Percentiles rank a stretch among this genome's conserved stretches.
These are phyloP conservation scores for Paecilomyces formosus DNA, from an alignment of 2,329 filamentous ascomycete genomes.

Conservation along the genomic window DNA sequence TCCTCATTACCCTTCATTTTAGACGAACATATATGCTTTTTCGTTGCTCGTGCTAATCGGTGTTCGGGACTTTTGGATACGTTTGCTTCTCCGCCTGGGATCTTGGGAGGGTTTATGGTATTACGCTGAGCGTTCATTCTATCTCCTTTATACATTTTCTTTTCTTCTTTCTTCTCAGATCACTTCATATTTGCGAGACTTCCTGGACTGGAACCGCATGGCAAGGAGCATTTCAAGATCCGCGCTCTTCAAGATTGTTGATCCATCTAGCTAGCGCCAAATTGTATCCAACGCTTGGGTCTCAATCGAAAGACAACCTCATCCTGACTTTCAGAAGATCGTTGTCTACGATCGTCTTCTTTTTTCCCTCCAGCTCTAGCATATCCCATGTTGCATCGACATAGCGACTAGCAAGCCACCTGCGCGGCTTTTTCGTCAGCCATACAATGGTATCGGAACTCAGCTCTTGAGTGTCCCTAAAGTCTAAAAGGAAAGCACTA, in stretches of 20 bases:
- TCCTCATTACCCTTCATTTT: not conserved
- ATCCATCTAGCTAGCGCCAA: not conserved
- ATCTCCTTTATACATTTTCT: not conserved
- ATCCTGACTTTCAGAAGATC: slow-evolving; percentile 1
- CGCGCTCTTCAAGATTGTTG: not conserved
- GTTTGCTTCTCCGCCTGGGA: not conserved
- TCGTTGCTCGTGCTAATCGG: not conserved
- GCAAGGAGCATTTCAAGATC: not conserved
- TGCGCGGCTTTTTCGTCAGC: slow-evolving; percentile 33
- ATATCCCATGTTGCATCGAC: slow-evolving; percentile 43
- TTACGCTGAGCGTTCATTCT: not conserved
- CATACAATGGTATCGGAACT: slow-evolving; percentile 39
- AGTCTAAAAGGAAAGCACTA: slow-evolving; percentile 13
- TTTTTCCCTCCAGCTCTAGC: slow-evolving; percentile 34
- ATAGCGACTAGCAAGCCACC: slow-evolving; percentile 42
- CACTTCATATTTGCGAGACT: not conserved
- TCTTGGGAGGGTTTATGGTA: not conserved
- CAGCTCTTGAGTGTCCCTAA: slow-evolving; percentile 31
- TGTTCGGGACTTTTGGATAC: not conserved
- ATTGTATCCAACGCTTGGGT: not conserved
- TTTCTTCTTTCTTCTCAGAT: not conserved
- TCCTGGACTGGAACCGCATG: not conserved
- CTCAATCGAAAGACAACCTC: not conserved
- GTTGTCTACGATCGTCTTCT: slow-evolving; percentile 33
- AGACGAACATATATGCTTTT: not conserved